Percentiles rank a stretch among this genome's conserved stretches.
These are phyloP conservation scores for Fusarium longipes DNA, from an alignment of 2,329 filamentous ascomycete genomes.

Conservation along the genomic window DNA sequence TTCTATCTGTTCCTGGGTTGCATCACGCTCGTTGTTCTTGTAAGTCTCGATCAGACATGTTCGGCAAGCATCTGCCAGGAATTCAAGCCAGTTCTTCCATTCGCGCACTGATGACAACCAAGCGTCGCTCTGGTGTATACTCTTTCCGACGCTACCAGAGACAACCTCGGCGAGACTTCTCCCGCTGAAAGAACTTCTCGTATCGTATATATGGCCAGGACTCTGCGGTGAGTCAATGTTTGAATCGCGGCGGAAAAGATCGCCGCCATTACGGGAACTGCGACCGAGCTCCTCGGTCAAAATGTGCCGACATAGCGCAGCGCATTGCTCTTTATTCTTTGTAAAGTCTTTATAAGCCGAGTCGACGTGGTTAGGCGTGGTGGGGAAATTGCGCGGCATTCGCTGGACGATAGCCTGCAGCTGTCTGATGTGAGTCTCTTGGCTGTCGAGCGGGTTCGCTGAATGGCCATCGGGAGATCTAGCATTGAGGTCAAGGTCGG, in stretches of 20 bases:
- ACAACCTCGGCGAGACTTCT: constrained; percentile 51
- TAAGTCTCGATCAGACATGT: constrained; percentile 59
- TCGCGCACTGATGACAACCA: constrained; percentile 57
- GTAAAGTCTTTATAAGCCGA: constrained; percentile 58
- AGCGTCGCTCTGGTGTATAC: constrained; percentile 46
- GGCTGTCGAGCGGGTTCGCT: constrained; percentile 43
- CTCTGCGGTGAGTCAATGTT: constrained; percentile 50
- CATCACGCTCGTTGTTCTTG: constrained; percentile 57
- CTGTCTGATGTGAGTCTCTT: constrained; percentile 52
- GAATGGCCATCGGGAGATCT: constrained; percentile 43
- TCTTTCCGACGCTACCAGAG: constrained; percentile 41
- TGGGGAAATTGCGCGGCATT: constrained; percentile 49
- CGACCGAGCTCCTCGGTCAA: constrained; percentile 55
- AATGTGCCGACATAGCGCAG: constrained; percentile 55
- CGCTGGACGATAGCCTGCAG: constrained; percentile 52
- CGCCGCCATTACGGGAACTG: constrained; percentile 35
- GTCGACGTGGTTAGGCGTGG: constrained; percentile 55
- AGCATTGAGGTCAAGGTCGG: constrained; percentile 46
- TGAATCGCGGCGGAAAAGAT: constrained; percentile 47
- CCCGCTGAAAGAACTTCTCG: constrained; percentile 54
- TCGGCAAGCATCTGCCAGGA: constrained; percentile 55
- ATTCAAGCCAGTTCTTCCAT: constrained; percentile 58
- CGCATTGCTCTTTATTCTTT: constrained; percentile 55
- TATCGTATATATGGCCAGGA: constrained; percentile 48
- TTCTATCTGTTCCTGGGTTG: constrained; percentile 57